Base-by-base conservation (phyloP, 768 basidiomycete species). In the Lactifluus rugatus region DNA sequence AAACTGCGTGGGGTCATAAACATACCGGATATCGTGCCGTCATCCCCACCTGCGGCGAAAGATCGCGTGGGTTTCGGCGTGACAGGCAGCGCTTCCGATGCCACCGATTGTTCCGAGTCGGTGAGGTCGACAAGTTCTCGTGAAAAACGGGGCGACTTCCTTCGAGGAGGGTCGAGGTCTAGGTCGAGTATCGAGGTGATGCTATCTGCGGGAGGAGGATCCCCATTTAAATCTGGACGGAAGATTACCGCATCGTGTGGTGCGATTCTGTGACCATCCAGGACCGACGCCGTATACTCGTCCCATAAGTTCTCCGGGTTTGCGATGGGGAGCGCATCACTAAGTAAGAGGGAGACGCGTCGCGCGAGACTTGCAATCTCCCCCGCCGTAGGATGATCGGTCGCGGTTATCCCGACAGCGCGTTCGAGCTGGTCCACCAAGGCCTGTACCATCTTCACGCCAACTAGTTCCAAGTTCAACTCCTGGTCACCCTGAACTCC, bases 31-130 rank as follows among this genome's bases (percentile, higher is more conserved):
- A 48, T 46, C n/a, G 48, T 53, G 41, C 52, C 58, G 48, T 54
- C 61, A 54, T 61, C 50, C 25, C 74, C 70, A 49, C 73, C 70
- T 13, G 72, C 69, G 13, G 71, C 68, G 19, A 75, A 73, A 16
- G 69, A 66, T 57, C 69, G 51, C 52, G 31, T 19, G 28, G 72
- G 71, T 50, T 75, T 76, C 13, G 81, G 80, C 9, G 80, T 81
- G n/a, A 74, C 72, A n/a, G 80, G 80, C 60, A 72, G 72, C 6
- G 75, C 72, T 6, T 70, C 71, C 3, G 68, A 69, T 45, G 69
- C 70, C 36, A 74, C 69, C 2, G 78, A 80, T 45, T 74, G 71
- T 36, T 75, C 71, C 2, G 78, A 79, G 52, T 75, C 75, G 11
- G 74, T 75, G 44, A 75, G 70, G 65, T 77, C 76, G 47, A 75